Base-by-base conservation (phyloP, 2,329 filamentous ascomycete genomes). In the Fusarium irregulare region DNA sequence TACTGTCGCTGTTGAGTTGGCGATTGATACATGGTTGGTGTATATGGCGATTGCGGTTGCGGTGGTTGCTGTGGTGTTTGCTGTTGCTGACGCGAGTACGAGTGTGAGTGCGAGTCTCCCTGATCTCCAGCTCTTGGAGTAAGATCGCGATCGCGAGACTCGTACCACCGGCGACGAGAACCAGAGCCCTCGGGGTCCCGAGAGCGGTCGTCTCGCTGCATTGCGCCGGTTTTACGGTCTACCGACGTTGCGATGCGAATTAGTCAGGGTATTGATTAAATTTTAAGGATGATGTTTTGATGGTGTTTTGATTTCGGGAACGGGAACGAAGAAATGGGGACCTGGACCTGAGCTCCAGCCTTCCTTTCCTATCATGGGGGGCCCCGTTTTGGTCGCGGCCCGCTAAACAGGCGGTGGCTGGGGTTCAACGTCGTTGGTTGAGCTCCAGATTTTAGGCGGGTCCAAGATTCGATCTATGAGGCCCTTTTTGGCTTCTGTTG, bases 121-220 rank as follows among this genome's bases (percentile, higher is more conserved):
- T 71, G 64, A 48, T 80, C 77, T 72, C 76, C 49, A 53, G 49
- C 49, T 53, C 49, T 53, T 53, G 49, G 49, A 53, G 49, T 78
- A 57, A 76, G 72, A 57, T 74, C 76, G 72, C 76, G 76, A 62
- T 74, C 76, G 73, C 76, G 76, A 73, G 76, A 76, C 61, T 80
- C 76, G 66, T 75, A 75, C 72, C 75, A 77, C 81, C 85, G 84
- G 77, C 86, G 84, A 77, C 84, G 82, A 76, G 83, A 83, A 81
- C 83, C 83, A 76, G 83, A 83, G 81, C 83, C 83, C 73, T 87
- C 86, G 60, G 84, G 85, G 80, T 86, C 88, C 81, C 86, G 84
- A 75, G 83, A 84, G 78, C 85, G 85, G 79, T 83, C 80, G 76
- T 84, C 83, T 81, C 83, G 82, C 85, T 87, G 85, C 84, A 85